Evolutionary conservation across 768 basidiomycete species (phyloP), one percentile per base, ranked within the genome.

Genomic region (Leucosporidium creatinivorum): DNA sequence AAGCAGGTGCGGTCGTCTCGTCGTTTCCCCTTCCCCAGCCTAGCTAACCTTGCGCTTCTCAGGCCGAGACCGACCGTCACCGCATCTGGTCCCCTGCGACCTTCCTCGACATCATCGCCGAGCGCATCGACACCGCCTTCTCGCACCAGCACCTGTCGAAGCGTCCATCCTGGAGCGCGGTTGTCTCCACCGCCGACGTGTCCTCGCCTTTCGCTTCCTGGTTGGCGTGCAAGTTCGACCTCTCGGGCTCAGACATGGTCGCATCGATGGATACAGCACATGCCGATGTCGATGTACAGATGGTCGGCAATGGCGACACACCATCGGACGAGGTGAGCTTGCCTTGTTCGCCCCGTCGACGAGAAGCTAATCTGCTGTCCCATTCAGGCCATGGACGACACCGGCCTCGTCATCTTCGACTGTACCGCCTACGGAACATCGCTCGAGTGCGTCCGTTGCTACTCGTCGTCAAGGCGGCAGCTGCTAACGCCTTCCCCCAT

Each of bases 51-150:
- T 47, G 70, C 39, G 56, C 25, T 15, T 47, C 62, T 21, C 76
- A 89, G 88, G 90, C 89, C 72, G 84, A 86, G 66, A 83, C 84
- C 77, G 86, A 87, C 67, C 85, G 88, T 66, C 83, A 85, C 69
- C 82, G 82, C 18, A 84, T 89, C 49, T 91, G 89, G 89, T 84
- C 86, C 0, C 82, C 81, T 58, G 86, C 87, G 19, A 85, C 89
- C 0, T 89, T 90, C 79, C 80, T 88, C 10, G 76, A 81, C 59
- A 77, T 78, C 67, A 77, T 84, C 59, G 79, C 80, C 61, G 76
- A 74, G 52, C 80, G 79, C 55, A 74, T 85, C 6, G 54, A 61
- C 17, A 0, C 25, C 5, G 36, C 60, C 2, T 26, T 63, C 21
- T 23, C 47, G 1, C 2, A 28, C 15, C 33, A 23, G 1, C 3